Evolutionary conservation across 352 stramenopile species (phyloP), one percentile per base, ranked within the genome.

Genomic region (Globisporangium canariense): DNA sequence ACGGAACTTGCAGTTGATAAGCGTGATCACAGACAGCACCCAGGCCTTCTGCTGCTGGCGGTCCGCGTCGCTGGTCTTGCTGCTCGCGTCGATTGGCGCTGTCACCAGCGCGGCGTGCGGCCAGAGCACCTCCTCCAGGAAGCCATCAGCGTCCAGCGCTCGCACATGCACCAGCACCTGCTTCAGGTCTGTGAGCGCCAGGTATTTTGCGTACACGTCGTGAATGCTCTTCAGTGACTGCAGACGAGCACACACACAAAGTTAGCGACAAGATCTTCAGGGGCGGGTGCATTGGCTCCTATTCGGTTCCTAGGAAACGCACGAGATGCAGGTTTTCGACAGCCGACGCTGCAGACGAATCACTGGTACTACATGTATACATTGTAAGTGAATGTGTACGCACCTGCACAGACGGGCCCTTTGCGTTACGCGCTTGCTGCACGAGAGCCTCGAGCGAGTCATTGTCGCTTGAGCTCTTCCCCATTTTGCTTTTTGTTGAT

Each of bases 101-200:
- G 50, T 40, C 11, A 68, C 41, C 11, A 78, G 57, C 16, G 67
- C 64, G 3, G 49, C 64, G 30, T 84, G 55, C 20, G 68, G 70
- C 77, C 79, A 89, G 14, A 94, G 64, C 60, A 75, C 81, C n/a
- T 73, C 64, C 36, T 88, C 69, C n/a, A 93, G 32, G 66, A 81
- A 87, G 8, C 53, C 45, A 4, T 50, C 70, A 0, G 66, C n/a
- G 22, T 75, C 62, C 38, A 88, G 46, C 30, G 11, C 43, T 3
- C 74, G 51, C 2, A 86, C 58, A 58, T 68, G 68, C 28, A 49
- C 16, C 1, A 74, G 59, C 3, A 72, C 71, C 4, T 43, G 60
- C 13, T 36, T 36, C 36, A 75, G 46, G 22, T 70, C 72, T 2
- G 40, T 14, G 4, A 67, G 58, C 10, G 56, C 52, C 4, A 90